A percentile compares a stretch with the other conserved stretches of the same genome.
Conservation (phyloP, 257 asterid genomes). For the Lithospermum erythrorhizon region DNA sequence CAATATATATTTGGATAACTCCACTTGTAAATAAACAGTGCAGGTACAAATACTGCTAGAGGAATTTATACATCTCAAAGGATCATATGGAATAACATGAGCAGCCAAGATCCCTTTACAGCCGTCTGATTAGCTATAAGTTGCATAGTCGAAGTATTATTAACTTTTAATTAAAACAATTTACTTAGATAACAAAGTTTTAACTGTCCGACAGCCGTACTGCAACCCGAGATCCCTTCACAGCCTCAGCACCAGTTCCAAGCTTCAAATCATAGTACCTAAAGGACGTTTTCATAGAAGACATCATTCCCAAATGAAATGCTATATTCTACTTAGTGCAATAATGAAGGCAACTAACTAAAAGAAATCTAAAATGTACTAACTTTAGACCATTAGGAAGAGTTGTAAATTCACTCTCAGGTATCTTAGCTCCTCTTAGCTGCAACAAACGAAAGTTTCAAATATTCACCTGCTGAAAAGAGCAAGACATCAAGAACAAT, state of each 20-base stretch:
- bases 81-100: background rate
- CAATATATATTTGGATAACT: background rate
- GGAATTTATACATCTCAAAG: background rate
- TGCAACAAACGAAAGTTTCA: slow-evolving; percentile 34
- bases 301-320: slow-evolving; percentile 4
- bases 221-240: slow-evolving; percentile 98
- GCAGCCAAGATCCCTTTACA: background rate
- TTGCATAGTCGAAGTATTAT: slow-evolving; percentile 5
- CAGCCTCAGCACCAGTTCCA: slow-evolving; percentile 77
- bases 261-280: slow-evolving; percentile 93
- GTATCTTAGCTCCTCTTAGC: slow-evolving; percentile 85
- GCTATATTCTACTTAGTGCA: background rate
- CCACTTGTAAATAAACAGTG: background rate
- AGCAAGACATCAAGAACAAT: background rate
- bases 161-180: slow-evolving; percentile 14
- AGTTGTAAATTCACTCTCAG: slow-evolving; percentile 71
- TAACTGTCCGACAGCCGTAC: slow-evolving; percentile 75
- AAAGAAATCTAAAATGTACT: slow-evolving; percentile 19
- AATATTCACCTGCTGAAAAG: slow-evolving; percentile 8
- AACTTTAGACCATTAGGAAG: slow-evolving; percentile 91
- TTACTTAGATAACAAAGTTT: slow-evolving; percentile 35
- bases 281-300: slow-evolving; percentile 14
- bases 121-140: background rate
- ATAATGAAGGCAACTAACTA: background rate
- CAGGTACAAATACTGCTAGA: background rate